Evolutionary conservation across 2,329 filamentous ascomycete species (phyloP).

Genomic region (Fusarium tanahbumbuense): DNA sequence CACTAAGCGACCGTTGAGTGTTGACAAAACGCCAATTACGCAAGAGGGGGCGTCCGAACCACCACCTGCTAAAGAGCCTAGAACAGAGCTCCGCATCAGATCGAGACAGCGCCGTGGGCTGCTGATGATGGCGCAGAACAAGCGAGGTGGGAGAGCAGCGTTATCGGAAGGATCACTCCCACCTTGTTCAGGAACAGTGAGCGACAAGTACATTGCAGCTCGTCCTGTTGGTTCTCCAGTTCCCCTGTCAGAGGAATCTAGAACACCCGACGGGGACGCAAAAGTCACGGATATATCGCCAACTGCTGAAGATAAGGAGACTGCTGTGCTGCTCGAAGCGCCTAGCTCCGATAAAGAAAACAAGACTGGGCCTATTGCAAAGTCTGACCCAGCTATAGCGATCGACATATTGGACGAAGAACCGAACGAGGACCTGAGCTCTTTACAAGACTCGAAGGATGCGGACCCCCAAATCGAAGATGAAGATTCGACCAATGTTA

Average conservation of each 20-base stretch:
- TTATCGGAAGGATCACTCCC: not conserved
- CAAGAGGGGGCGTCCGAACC: not conserved
- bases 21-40: not conserved
- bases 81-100: conserved; percentile 61
- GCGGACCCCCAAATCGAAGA: not conserved
- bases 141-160: conserved; percentile 4
- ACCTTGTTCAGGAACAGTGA: not conserved
- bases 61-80: conserved; percentile 45
- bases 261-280: not conserved
- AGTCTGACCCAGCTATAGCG: not conserved
- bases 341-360: conserved; percentile 1
- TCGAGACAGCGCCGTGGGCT: conserved; percentile 61
- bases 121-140: conserved; percentile 57
- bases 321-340: not conserved
- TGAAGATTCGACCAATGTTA: not conserved
- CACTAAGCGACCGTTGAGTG: conserved; percentile 16
- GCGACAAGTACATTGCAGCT: not conserved
- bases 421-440: not conserved
- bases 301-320: not conserved
- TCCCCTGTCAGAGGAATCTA: not conserved
- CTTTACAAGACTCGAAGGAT: not conserved
- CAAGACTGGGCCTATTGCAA: not conserved
- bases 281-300: not conserved
- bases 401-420: not conserved
- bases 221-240: not conserved